These are phyloP conservation scores for Ustilago tritici DNA, from an alignment of 1,284 basidiomycete species.

Conservation along the genomic window DNA sequence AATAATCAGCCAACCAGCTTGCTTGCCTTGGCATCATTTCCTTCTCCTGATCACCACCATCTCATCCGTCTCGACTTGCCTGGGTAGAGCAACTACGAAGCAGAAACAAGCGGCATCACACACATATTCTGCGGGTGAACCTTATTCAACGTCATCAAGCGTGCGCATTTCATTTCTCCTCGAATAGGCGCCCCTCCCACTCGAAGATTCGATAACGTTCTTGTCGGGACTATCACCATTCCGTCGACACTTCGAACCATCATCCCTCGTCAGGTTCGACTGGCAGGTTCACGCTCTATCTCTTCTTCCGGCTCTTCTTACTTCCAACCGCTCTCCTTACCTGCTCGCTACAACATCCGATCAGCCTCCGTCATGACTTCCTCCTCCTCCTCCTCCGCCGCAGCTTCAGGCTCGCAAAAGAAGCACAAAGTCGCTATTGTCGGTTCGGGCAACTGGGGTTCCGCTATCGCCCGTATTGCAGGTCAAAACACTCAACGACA, in stretches of 20 bases:
- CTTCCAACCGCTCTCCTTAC: conserved; percentile 15
- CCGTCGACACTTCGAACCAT: conserved; percentile 28
- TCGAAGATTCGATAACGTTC: not conserved
- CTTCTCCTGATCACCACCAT: conserved; percentile 13
- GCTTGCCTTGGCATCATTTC: conserved; percentile 1
- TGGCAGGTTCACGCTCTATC: conserved; percentile 32
- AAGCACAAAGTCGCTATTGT: conserved; percentile 75
- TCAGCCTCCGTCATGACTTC: conserved; percentile 25
- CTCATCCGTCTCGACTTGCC: conserved; percentile 5
- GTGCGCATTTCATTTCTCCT: conserved; percentile 5
- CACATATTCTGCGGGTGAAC: not conserved
- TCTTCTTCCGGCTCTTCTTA: not conserved
- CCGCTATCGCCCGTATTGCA: conserved; percentile 75
- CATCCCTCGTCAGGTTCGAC: conserved; percentile 40
- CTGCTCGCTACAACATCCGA: conserved; percentile 4
- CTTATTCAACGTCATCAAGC: not conserved
- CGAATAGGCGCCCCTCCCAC: not conserved
- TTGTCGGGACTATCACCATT: conserved; percentile 20
- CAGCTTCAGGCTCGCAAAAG: conserved; percentile 36
- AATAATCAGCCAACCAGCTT: not conserved
- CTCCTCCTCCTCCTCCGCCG: conserved; percentile 20
- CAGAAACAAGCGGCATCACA: not conserved
- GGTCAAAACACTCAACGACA: conserved; percentile 71
- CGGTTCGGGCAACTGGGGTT: conserved; percentile 73
- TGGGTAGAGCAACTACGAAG: not conserved